These are phyloP conservation scores for Lycium ferocissimum DNA, from an alignment of 257 asterid species.

Conservation along the genomic window DNA sequence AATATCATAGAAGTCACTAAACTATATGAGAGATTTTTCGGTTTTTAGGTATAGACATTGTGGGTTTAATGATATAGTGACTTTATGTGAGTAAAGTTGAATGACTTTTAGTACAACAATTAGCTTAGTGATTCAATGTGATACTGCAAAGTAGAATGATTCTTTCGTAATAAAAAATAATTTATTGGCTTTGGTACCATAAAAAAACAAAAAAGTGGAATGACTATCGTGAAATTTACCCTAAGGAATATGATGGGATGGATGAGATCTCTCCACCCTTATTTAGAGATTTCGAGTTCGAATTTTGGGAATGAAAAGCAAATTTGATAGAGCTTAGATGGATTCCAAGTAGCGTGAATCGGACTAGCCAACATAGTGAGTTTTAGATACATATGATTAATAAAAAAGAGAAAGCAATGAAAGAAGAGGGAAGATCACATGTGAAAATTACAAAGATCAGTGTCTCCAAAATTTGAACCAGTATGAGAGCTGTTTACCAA, in stretches of 20 bases:
- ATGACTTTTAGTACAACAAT: not conserved
- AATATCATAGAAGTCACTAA: not conserved
- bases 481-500: conserved; percentile 56
- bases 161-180: too few species aligned
- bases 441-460: conserved; percentile 40
- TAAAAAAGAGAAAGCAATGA: not conserved
- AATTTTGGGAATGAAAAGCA: not conserved
- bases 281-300: not conserved
- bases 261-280: not conserved
- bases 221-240: not conserved
- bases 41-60: not conserved
- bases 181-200: not conserved
- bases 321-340: not conserved
- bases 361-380: not conserved
- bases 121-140: not conserved
- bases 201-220: not conserved
- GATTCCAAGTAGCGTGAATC: not conserved
- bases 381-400: not conserved
- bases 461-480: conserved; percentile 47
- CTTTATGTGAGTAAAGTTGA: not conserved
- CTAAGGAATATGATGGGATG: not conserved
- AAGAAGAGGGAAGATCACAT: conserved; percentile 27
- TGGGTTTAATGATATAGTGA: not conserved
- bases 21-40: not conserved
- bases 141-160: not conserved